phyloP scores from a whole-genome alignment of 306 rosid genomes.

The Prinsepia uniflora region DNA sequence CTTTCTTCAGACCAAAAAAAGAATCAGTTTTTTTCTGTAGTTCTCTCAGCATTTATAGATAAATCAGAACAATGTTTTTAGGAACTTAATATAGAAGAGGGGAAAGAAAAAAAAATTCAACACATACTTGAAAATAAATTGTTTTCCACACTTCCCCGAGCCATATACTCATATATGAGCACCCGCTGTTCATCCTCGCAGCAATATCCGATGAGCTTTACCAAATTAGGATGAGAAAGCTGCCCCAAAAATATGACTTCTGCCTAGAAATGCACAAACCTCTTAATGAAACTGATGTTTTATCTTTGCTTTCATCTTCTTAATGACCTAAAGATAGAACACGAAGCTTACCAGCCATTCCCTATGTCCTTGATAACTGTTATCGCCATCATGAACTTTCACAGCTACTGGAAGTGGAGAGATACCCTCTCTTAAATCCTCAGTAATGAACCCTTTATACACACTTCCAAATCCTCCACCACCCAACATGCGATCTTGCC shows the following conservation, averaged over 20 bases:
- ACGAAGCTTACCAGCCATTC: constrained; percentile 92
- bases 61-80: neutral
- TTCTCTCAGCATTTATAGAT: neutral
- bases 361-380: constrained; percentile 95
- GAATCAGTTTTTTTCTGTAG: neutral
- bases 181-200: constrained; percentile 94
- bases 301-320: neutral
- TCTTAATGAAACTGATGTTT: constrained; percentile 24
- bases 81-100: constrained; percentile 11
- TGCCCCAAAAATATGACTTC: constrained; percentile 99
- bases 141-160: constrained; percentile 89
- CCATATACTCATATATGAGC: constrained; percentile 87
- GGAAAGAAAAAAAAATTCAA: neutral
- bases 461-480: constrained; percentile 99
- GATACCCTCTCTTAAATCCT: constrained; percentile 69
- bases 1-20: neutral
- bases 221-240: constrained; percentile 97
- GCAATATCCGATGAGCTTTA: constrained; percentile 89
- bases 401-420: constrained; percentile 74
- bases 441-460: constrained; percentile 79
- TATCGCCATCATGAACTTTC: constrained; percentile 95
- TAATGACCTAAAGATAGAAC: constrained; percentile 16
- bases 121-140: constrained; percentile 81
- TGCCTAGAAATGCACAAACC: constrained; percentile 63
- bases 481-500: constrained; percentile 75